A percentile compares a stretch with the other conserved stretches of the same genome.
Conservation (phyloP, 2,329 filamentous ascomycete species). For the Ophiocordyceps sinensis region DNA sequence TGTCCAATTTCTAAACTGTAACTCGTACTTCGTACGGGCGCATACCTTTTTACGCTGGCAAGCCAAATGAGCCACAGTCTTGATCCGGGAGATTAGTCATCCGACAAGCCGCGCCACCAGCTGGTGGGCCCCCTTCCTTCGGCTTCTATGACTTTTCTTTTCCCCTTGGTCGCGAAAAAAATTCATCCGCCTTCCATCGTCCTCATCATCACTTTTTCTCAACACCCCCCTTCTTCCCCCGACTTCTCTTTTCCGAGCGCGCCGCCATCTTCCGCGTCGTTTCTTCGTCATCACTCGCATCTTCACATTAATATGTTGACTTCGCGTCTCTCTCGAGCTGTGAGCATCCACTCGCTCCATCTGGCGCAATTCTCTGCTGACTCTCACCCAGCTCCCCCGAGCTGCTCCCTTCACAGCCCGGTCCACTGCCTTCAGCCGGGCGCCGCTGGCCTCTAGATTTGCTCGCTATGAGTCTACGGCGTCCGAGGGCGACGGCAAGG, state of each 20-base stretch:
- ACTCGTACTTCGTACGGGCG: no score
- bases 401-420: conserved; percentile 54
- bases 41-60: no score
- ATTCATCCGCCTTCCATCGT: conserved; percentile 16
- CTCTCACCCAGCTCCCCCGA: conserved; percentile 54
- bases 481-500: conserved; percentile 47
- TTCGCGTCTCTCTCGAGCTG: conserved; percentile 59
- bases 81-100: neutral
- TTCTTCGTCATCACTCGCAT: conserved; percentile 18
- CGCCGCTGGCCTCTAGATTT: conserved; percentile 58
- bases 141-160: conserved; percentile 26
- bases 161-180: conserved; percentile 14
- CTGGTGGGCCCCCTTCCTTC: conserved; percentile 20
- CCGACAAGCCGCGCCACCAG: neutral
- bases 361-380: neutral
- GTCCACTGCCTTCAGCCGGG: conserved; percentile 51
- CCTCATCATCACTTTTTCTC: conserved; percentile 6
- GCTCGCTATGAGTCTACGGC: conserved; percentile 61
- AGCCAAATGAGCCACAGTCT: no score
- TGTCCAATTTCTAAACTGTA: no score
- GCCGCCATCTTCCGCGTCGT: conserved; percentile 17
- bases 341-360: conserved; percentile 28
- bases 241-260: conserved; percentile 14
- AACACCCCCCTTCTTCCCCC: conserved; percentile 7
- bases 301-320: conserved; percentile 49